Evolutionary conservation across 331 rosid genomes (phyloP), one percentile per base, ranked within the genome.

Genomic region (Erythrophleum ivorense): DNA sequence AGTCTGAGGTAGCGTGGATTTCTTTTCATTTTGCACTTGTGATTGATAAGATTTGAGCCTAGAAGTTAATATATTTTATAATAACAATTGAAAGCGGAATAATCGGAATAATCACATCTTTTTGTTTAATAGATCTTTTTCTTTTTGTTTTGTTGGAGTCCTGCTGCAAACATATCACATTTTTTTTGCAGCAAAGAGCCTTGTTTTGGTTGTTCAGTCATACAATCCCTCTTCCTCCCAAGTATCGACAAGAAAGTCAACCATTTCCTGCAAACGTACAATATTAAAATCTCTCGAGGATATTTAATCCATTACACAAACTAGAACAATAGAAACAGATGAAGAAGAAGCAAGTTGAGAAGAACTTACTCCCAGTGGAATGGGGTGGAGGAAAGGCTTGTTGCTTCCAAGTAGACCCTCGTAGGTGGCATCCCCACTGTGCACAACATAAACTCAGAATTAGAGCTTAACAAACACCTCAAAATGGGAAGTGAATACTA

Each of bases 191-290:
- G 64, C 13, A 19, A 52, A 45, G 55, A 45, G 70, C 15, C 73
- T 11, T 59, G 33, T 29, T 77, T 79, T 71, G 63, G 68, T 66
- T 50, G 76, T 58, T 95, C 87, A 91, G 73, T 90, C 94, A 81
- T 90, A 91, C 73, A 90, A 63, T 77, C 92, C 95, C 59, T 91
- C 95, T 63, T 85, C 83, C 86, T 90, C 97, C 98, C 97, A 95
- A 19, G 89, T 71, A 83, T 93, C 94, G 77, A 87, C 93, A 75
- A 95, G 97, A 87, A 92, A 95, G 13, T 92, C 97, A 38, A 92
- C 50, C 97, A 95, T 95, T 84, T 95, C 98, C 98, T 95, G 95
- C 9, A 67, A 43, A 84, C 71, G 62, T 78, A 71, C 31, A 64
- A 73, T 69, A n/a, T 19, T 40, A 16, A 31, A 60, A 68, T 65